Evolutionary conservation across 2,329 filamentous ascomycete genomes (phyloP), one percentile per base, ranked within the genome.

Genomic region (Thermothelomyces thermophilus): DNA sequence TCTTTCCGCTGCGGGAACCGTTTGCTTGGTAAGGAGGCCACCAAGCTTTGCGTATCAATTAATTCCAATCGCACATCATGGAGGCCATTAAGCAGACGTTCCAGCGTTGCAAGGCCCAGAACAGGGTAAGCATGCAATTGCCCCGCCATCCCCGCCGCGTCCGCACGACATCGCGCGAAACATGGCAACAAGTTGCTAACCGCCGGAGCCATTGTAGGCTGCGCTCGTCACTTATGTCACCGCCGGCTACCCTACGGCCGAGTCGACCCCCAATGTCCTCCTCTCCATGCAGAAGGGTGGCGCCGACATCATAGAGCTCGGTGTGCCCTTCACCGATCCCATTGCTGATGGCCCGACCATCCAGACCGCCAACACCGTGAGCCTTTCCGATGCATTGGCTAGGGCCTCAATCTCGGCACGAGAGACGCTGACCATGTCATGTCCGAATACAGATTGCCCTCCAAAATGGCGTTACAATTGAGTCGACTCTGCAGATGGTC

Each of bases 291-390:
- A 98, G 72, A 88, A 84, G 66, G 93, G 93, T 64, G 93, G 93
- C 60, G 84, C 91, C 89, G 93, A 98, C 68, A 75, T 98, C 53
- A 94, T 98, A 63, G 93, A 98, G 70, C 82, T 98, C 59, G 93
- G 91, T 56, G 83, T 95, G 50, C 93, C 93, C 46, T 98, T 98
- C 73, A 96, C 91, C 63, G 93, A 98, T 68, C 93, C 93, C 51
- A 97, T 97, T 69, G 93, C 91, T 60, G 93, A 98, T 70, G 93
- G 93, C 24, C 93, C 93, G 31, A 96, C 90, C 4, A 97, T 98
- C 59, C 93, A 98, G 73, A 93, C 83, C 56, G 82, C 93, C 58
- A 98, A 98, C 71, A 96, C 89, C 35, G 82, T 74, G 83, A 72
- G 56, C 24, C 26, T 35, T 43, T 49, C 55, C 13, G 9, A 51